Base-by-base conservation (phyloP, 345 rosid genomes). In the Laguncularia racemosa region DNA sequence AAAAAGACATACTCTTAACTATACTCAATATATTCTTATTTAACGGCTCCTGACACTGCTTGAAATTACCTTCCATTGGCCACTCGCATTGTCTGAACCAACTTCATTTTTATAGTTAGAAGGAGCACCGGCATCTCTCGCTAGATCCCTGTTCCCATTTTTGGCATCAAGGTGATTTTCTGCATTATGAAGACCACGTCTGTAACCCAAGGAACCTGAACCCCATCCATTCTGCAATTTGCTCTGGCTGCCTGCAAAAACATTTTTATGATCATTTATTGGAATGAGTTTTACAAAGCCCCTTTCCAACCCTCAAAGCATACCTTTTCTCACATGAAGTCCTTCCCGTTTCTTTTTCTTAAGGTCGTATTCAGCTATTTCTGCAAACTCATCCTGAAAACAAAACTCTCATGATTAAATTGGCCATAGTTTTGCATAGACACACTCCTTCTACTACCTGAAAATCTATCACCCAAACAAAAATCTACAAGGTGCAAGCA, bases 301-400 rank as follows among this genome's bases (percentile, higher is more conserved):
- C 33, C n/a, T 38, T 11, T 17, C 2, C 18, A 53, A 56, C 3
- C 18, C 44, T 56, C 2, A 54, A 45, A 7, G 48, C 61, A 61
- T 63, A 84, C 97, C 88, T 78, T 67, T 70, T 70, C 38, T 63
- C 40, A 50, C 57, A 38, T 48, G 50, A 55, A 12, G 62, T 53
- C 61, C 78, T 63, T 71, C 84, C 57, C 44, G 80, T 14, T 72
- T 66, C 72, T 73, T 82, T 16, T 74, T 23, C 68, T 63, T 80
- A 77, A 67, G 80, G 55, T 68, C 65, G 68, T 76, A 89, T 57
- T 80, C 93, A 59, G 69, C 26, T 10, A 75, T 70, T 79, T 89
- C 89, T 14, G 96, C 93, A 65, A 84, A 84, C 55, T 83, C 91
- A 61, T 86, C 89, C 99, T 93, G 83, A 23, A 68, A 52, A 13